phyloP scores from a whole-genome alignment of 208 protist genomes.

The Leishmania amazonensis region DNA sequence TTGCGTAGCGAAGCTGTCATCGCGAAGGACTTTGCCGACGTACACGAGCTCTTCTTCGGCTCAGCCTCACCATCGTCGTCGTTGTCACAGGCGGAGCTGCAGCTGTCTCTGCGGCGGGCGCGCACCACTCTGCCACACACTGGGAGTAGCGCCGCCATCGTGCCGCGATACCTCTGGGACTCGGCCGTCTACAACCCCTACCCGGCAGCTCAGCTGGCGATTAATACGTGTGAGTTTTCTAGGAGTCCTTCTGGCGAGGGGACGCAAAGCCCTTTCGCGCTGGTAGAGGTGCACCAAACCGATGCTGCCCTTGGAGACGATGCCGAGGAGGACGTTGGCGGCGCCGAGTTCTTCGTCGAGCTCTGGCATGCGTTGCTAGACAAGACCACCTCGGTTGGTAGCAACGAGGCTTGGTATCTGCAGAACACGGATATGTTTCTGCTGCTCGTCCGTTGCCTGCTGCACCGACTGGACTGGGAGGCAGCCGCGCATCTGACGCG shows the following conservation, averaged over 20 bases:
- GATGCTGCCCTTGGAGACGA: constrained; percentile 17
- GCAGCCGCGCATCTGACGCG: constrained; percentile 79
- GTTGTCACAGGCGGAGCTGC: constrained; percentile 19
- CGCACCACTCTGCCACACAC: constrained; percentile 76
- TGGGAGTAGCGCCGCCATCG: constrained; percentile 43
- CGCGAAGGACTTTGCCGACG: constrained; percentile 71
- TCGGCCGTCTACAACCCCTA: constrained; percentile 82
- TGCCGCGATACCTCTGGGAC: constrained; percentile 81
- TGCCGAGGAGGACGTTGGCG: constrained; percentile 17
- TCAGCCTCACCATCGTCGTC: constrained; percentile 15
- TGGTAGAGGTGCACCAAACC: constrained; percentile 11
- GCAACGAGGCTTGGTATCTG: constrained; percentile 79
- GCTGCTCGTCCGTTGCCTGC: constrained; percentile 70
- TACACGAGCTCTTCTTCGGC: constrained; percentile 50
- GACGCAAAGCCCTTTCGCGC: constrained; percentile 4
- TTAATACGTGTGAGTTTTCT: not conserved
- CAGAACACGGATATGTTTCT: constrained; percentile 87
- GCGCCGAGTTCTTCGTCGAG: constrained; percentile 78
- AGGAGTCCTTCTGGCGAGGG: not conserved
- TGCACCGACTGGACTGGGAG: constrained; percentile 90
- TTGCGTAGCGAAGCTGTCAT: constrained; percentile 70
- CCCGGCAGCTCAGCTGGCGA: constrained; percentile 38
- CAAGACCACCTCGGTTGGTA: constrained; percentile 42
- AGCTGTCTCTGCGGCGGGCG: constrained; percentile 29
- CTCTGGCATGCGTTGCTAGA: constrained; percentile 78